Evolutionary conservation across 768 basidiomycete species (phyloP).

Genomic region (Lentinula guzmanii): DNA sequence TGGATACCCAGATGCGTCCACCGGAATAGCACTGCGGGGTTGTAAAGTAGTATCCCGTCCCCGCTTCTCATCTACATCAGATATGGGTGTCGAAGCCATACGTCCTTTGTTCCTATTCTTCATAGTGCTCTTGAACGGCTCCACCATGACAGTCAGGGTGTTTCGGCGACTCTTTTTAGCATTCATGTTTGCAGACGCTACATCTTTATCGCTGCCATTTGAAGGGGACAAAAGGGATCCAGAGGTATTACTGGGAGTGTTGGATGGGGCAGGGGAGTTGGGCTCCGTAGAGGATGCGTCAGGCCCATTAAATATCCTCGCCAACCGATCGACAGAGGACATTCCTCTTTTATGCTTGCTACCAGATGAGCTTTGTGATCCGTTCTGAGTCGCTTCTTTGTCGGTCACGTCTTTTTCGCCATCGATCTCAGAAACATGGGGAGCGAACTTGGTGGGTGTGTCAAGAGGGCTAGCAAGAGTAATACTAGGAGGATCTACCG

Average conservation of each 20-base stretch:
- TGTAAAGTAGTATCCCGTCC: conserved; percentile 10
- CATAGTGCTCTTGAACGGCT: conserved; percentile 58
- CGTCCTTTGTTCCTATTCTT: conserved; percentile 34
- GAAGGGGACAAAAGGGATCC: conserved; percentile 7
- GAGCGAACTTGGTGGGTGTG: conserved; percentile 21
- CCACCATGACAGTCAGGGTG: conserved; percentile 84
- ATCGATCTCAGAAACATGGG: conserved; percentile 11
- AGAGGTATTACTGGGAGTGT: background rate
- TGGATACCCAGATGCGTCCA: conserved; percentile 10
- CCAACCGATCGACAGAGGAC: background rate
- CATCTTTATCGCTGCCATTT: conserved; percentile 24
- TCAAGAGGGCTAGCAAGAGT: conserved; percentile 38
- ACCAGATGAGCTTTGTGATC: conserved; percentile 6
- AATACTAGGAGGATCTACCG: conserved; percentile 26
- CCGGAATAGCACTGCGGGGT: conserved; percentile 9
- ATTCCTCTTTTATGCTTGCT: conserved; percentile 7
- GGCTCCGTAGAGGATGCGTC: background rate
- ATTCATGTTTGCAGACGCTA: background rate
- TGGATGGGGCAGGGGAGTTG: background rate
- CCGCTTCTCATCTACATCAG: conserved; percentile 21
- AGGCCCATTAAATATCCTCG: conserved; percentile 1
- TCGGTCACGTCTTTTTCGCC: conserved; percentile 9
- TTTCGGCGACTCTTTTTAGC: conserved; percentile 66
- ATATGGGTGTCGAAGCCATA: conserved; percentile 24
- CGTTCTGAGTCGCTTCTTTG: background rate